These are phyloP conservation scores for Suillus alpinus DNA, from an alignment of 768 basidiomycete genomes.

Conservation along the genomic window DNA sequence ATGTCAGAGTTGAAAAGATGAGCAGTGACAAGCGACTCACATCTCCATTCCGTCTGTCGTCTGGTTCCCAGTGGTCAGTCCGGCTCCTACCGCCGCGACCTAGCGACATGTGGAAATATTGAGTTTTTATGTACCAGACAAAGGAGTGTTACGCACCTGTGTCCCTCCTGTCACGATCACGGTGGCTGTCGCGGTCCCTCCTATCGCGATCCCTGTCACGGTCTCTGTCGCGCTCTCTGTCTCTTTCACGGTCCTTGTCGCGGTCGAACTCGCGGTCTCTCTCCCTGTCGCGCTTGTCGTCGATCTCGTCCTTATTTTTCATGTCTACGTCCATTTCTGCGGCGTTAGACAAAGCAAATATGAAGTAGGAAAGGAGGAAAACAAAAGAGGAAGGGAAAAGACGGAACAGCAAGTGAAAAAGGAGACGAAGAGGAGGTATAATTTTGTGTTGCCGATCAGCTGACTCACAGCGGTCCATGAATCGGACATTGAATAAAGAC, in stretches of 20 bases:
- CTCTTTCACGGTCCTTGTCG: conserved; percentile 37
- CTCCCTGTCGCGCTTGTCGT: conserved; percentile 52
- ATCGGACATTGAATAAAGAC: conserved; percentile 12
- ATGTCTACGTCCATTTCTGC: conserved; percentile 75
- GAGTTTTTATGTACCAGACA: conserved; percentile 1
- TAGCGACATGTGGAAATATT: conserved; percentile 20
- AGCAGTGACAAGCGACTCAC: conserved; percentile 38
- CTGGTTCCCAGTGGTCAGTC: conserved; percentile 83
- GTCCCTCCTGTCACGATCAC: conserved; percentile 53
- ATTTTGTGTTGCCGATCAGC: conserved; percentile 19
- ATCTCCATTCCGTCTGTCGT: conserved; percentile 69
- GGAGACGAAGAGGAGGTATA: conserved; percentile 8
- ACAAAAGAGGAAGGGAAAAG: conserved; percentile 6
- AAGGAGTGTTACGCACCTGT: conserved; percentile 40
- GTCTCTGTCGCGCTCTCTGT: conserved; percentile 41
- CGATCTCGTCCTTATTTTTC: conserved; percentile 72
- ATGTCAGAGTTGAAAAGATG: neutral
- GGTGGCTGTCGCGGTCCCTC: conserved; percentile 41
- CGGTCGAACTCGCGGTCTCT: conserved; percentile 33
- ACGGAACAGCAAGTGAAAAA: conserved; percentile 2
- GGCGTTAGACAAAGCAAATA: conserved; percentile 1
- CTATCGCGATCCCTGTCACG: conserved; percentile 46
- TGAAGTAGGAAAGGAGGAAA: conserved; percentile 8
- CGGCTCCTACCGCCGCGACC: conserved; percentile 40
- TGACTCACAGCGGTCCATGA: conserved; percentile 6